Evolutionary conservation across 2,329 filamentous ascomycete genomes (phyloP).

Genomic region (Tolypocladium tropicale): DNA sequence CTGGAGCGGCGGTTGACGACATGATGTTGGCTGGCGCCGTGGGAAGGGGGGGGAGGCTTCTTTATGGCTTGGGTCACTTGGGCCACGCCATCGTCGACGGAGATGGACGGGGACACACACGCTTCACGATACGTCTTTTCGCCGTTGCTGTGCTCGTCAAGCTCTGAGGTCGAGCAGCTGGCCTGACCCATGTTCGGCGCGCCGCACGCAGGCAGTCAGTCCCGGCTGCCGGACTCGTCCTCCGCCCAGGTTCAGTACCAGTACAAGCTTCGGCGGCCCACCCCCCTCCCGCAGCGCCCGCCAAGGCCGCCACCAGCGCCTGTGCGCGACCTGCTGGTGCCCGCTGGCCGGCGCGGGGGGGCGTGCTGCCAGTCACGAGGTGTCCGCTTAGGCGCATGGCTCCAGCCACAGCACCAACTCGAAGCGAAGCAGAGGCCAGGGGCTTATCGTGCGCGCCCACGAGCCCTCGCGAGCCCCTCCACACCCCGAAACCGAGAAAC

Average conservation of each 20-base stretch:
- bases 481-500: no score
- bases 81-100: slow-evolving; percentile 8
- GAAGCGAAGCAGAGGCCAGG: neutral
- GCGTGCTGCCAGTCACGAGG: neutral
- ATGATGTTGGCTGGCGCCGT: neutral
- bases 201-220: neutral
- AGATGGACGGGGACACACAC: slow-evolving; percentile 1
- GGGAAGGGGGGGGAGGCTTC: slow-evolving; percentile 3
- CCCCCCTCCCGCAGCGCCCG: neutral
- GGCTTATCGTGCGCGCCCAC: no score
- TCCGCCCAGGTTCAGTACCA: neutral
- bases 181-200: neutral
- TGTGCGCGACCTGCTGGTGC: neutral
- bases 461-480: no score
- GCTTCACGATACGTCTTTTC: neutral
- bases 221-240: neutral
- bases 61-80: slow-evolving; percentile 7
- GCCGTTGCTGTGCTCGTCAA: neutral
- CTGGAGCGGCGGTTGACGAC: neutral
- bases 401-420: neutral
- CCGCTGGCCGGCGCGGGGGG: no score
- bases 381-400: neutral
- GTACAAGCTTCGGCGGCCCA: neutral
- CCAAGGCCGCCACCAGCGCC: neutral
- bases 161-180: neutral